Evolutionary conservation across 345 rosid species (phyloP).

Genomic region (Eucalyptus brandiana): DNA sequence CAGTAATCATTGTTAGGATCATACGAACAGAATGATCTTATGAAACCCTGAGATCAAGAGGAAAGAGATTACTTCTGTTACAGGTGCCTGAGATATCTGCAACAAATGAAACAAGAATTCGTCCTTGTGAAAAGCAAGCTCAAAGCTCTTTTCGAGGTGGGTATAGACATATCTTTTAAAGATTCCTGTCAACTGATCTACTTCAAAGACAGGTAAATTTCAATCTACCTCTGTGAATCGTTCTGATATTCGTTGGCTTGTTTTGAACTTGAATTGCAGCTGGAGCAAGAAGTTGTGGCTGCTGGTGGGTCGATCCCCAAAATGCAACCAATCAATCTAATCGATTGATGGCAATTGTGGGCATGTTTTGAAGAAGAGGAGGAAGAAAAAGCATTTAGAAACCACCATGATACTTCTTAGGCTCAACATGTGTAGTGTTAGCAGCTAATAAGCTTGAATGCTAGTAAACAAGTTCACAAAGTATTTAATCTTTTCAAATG

Average conservation of each 20-base stretch:
- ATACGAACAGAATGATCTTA: neutral
- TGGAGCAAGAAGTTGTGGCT: constrained; percentile 83
- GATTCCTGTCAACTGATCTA: neutral
- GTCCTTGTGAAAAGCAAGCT: constrained; percentile 64
- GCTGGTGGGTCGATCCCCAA: constrained; percentile 71
- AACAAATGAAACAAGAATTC: constrained; percentile 76
- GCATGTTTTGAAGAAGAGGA: neutral
- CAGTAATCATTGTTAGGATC: neutral
- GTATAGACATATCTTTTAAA: neutral
- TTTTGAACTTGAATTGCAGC: constrained; percentile 18
- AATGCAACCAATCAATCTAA: neutral
- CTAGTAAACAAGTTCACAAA: neutral
- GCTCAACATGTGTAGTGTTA: neutral
- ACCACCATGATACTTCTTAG: neutral
- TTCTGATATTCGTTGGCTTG: neutral
- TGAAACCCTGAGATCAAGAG: neutral
- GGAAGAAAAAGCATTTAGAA: neutral
- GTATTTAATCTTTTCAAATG: neutral
- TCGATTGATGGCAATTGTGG: neutral
- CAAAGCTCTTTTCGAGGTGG: constrained; percentile 56
- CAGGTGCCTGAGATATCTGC: constrained; percentile 80
- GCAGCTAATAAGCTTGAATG: neutral
- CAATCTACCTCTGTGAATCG: neutral
- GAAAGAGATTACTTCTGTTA: neutral
- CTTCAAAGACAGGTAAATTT: neutral